Evolutionary conservation across 2,329 filamentous ascomycete genomes (phyloP).

Genomic region (Penicillium olsonii): DNA sequence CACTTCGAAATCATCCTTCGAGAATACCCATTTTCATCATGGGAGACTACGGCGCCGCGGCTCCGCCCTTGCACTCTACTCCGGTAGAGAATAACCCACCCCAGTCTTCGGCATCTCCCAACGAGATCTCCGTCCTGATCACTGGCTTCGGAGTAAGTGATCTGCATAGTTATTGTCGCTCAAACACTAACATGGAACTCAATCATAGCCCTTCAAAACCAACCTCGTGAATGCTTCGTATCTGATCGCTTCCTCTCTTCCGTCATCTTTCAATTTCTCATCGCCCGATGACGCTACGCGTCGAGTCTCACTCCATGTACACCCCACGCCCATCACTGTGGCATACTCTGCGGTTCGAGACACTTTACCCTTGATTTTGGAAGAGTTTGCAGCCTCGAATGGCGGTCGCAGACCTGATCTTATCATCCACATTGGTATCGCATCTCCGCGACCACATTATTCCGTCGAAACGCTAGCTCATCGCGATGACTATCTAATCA

Average conservation of each 20-base stretch:
- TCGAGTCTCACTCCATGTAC: slow-evolving; percentile 47
- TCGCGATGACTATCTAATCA: slow-evolving; percentile 69
- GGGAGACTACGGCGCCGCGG: slow-evolving; percentile 35
- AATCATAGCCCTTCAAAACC: slow-evolving; percentile 69
- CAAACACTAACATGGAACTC: slow-evolving; percentile 8
- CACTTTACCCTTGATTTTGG: slow-evolving; percentile 65
- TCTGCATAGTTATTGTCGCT: slow-evolving; percentile 12
- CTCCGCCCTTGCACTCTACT: slow-evolving; percentile 15
- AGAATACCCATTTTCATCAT: slow-evolving; percentile 21
- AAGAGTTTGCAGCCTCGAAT: slow-evolving; percentile 42
- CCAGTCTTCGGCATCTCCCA: slow-evolving; percentile 16
- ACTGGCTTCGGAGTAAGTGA: slow-evolving; percentile 40
- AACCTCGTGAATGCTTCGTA: slow-evolving; percentile 77
- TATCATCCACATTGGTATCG: slow-evolving; percentile 79
- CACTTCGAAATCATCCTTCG: slow-evolving; percentile 7
- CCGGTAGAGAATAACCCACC: slow-evolving; percentile 16
- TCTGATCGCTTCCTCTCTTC: slow-evolving; percentile 72
- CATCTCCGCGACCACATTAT: slow-evolving; percentile 65
- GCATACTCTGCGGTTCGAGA: slow-evolving; percentile 67
- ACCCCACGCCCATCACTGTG: slow-evolving; percentile 69
- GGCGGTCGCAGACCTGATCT: slow-evolving; percentile 59
- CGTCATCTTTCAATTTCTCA: slow-evolving; percentile 59
- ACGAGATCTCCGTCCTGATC: slow-evolving; percentile 37
- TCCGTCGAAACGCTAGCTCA: slow-evolving; percentile 70
- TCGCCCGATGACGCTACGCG: slow-evolving; percentile 25